phyloP scores from a whole-genome alignment of 768 basidiomycete genomes.

The Lactarius vividus region DNA sequence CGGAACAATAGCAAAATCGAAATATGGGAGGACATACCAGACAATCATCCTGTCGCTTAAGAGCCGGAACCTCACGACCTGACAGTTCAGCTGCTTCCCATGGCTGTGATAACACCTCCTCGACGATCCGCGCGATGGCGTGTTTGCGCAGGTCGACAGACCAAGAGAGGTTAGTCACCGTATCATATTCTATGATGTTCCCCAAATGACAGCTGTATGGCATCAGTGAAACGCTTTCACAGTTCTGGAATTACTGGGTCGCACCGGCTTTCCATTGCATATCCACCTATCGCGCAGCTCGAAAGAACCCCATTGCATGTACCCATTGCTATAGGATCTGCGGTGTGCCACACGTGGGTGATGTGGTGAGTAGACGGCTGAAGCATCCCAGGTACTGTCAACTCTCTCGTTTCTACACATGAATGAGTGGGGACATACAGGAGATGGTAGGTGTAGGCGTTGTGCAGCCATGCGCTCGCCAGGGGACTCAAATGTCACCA shows the following conservation, averaged over 20 bases:
- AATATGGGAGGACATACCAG: slow-evolving; percentile 47
- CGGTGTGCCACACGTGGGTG: slow-evolving; percentile 90
- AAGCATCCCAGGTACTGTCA: background rate
- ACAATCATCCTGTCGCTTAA: slow-evolving; percentile 59
- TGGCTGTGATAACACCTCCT: slow-evolving; percentile 62
- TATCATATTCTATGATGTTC: slow-evolving; percentile 85
- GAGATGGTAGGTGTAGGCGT: slow-evolving; percentile 83
- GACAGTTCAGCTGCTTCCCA: slow-evolving; percentile 65
- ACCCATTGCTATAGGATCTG: slow-evolving; percentile 90
- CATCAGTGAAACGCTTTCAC: background rate
- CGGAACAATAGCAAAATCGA: background rate
- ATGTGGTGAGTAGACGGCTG: slow-evolving; percentile 73
- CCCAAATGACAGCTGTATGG: slow-evolving; percentile 76
- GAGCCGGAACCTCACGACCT: slow-evolving; percentile 62
- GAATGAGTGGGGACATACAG: slow-evolving; percentile 47
- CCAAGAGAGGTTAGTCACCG: slow-evolving; percentile 85
- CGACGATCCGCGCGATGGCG: slow-evolving; percentile 75
- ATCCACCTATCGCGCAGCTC: slow-evolving; percentile 81
- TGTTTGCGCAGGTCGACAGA: slow-evolving; percentile 78
- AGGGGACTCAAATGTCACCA: slow-evolving; percentile 87
- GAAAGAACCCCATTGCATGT: slow-evolving; percentile 75
- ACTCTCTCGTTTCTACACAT: slow-evolving; percentile 1
- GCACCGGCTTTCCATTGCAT: slow-evolving; percentile 73
- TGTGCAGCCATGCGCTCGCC: slow-evolving; percentile 56
- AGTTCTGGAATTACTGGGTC: background rate